Evolutionary conservation across 2,329 filamentous ascomycete genomes (phyloP), one percentile per base, ranked within the genome.

Genomic region (Phaeosphaeria sp.): DNA sequence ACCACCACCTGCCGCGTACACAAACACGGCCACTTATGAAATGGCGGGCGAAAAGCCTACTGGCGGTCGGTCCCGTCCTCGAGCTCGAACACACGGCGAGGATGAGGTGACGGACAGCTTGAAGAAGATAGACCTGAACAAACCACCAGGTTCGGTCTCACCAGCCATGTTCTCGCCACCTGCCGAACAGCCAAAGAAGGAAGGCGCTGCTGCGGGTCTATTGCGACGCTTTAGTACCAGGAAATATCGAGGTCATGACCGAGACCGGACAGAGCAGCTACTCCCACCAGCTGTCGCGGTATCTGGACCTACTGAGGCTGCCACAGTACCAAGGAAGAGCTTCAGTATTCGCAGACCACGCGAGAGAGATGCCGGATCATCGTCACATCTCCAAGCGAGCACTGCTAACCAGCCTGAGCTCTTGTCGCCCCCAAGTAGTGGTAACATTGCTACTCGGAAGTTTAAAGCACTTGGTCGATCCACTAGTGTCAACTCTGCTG

Each of bases 21-120:
- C 93, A 17, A 98, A 98, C 69, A 83, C 90, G 22, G 86, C 88
- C 2, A 81, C 90, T 1, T 96, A 95, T 72, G 93, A 97, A 74
- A 90, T 97, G 84, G 88, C 92, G 0, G 93, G 93, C 18, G 93
- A 97, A 77, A 93, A 89, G 72, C 89, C 91, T 11, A 95, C 91
- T 0, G 92, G 93, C 44, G 91, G 92, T 46, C 85, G 94, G 58
- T 89, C 91, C 33, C 85, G 95, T 50, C 92, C 93, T 7, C 86
- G 95, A 49, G 93, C 95, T 36, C 86, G 95, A 64, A 98, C 95
- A 0, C 94, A 98, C 72, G 95, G 94, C 17, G 95, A 98, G 77
- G 94, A 98, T 62, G 95, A 99, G 56, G 85, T 92, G 11, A 85
- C 89, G 0, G 91, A 96, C 49, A 84, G 84, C 7, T 80, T 90